phyloP scores from a whole-genome alignment of 352 stramenopile species.

The Phytopythium mirpurense region DNA sequence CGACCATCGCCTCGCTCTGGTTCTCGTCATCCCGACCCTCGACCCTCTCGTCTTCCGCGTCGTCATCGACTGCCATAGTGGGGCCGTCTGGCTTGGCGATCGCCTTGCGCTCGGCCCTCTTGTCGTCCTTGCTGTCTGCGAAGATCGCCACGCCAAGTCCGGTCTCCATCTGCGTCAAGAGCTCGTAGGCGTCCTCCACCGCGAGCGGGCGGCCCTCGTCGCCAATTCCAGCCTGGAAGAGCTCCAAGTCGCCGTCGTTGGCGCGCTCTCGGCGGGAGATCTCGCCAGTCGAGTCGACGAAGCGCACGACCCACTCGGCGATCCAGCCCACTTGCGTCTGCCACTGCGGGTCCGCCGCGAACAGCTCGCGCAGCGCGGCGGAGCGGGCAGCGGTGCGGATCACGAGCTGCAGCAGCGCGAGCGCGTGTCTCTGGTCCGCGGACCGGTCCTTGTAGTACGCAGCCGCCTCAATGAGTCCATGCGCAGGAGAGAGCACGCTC shows the following conservation, averaged over 20 bases:
- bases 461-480: conserved; percentile 51
- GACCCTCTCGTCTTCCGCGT: background rate
- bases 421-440: conserved; percentile 35
- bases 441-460: conserved; percentile 58
- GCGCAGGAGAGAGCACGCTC: conserved; percentile 48
- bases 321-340: conserved; percentile 38
- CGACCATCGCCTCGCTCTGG: background rate
- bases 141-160: background rate
- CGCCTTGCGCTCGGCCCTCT: background rate
- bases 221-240: background rate
- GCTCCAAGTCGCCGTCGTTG: background rate
- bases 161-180: background rate
- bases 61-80: background rate
- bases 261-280: conserved; percentile 6
- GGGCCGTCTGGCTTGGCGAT: background rate
- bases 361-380: conserved; percentile 28
- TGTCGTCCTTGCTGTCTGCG: background rate
- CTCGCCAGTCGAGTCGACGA: conserved; percentile 32
- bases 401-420: conserved; percentile 50
- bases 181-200: background rate
- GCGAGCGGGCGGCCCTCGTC: background rate
- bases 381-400: conserved; percentile 25
- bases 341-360: conserved; percentile 27
- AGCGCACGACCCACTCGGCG: conserved; percentile 33
- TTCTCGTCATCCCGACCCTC: background rate